Evolutionary conservation across 805 yeast species (phyloP).

Genomic region (Yamadazyma olivae): DNA sequence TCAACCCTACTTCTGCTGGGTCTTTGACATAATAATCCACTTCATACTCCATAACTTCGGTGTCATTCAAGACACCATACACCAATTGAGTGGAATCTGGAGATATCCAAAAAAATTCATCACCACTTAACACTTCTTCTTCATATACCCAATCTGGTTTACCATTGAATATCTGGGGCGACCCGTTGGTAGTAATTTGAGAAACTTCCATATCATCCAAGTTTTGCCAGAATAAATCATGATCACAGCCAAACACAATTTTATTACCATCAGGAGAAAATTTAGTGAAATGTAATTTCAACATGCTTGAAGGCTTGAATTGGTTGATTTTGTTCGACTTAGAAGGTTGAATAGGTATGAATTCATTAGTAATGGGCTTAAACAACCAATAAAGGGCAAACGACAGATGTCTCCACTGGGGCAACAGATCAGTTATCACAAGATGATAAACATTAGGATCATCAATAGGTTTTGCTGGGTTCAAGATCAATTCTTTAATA

Average conservation of each 20-base stretch:
- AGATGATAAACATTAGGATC: conserved; percentile 44
- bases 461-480: conserved; percentile 42
- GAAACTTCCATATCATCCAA: conserved; percentile 17
- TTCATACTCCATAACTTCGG: conserved; percentile 50
- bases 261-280: conserved; percentile 62
- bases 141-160: conserved; percentile 84
- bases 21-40: conserved; percentile 50
- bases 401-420: conserved; percentile 42
- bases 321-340: conserved; percentile 11
- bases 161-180: conserved; percentile 54
- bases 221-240: conserved; percentile 51
- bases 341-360: conserved; percentile 36
- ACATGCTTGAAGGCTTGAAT: conserved; percentile 13
- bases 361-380: conserved; percentile 20
- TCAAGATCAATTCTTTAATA: conserved; percentile 31
- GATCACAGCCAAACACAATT: conserved; percentile 53
- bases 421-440: conserved; percentile 46
- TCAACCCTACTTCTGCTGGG: conserved; percentile 11
- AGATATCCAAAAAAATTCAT: conserved; percentile 70
- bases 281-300: conserved; percentile 48
- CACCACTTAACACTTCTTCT: conserved; percentile 66
- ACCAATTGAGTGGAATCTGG: conserved; percentile 57
- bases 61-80: conserved; percentile 57
- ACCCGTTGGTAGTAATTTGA: conserved; percentile 52
- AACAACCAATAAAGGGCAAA: conserved; percentile 38